A percentile compares a stretch with the other conserved stretches of the same genome.
Evolutionary conservation across 1,284 basidiomycete species (phyloP).

Genomic region (Erythrobasidium hasegawianum): DNA sequence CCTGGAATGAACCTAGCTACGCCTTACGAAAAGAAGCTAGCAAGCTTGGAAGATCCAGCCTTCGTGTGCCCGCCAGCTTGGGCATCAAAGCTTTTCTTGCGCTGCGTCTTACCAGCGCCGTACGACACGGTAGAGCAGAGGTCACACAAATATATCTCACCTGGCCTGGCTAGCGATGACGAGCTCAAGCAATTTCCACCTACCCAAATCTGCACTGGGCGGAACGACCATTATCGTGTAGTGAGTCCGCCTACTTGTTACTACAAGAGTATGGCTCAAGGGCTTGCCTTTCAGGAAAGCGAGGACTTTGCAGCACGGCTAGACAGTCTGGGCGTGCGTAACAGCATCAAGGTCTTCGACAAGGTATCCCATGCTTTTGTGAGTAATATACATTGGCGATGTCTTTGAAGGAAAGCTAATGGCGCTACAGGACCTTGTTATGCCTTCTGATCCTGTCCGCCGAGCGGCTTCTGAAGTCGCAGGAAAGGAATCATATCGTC

Average conservation of each 20-base stretch:
- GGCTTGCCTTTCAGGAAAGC: constrained; percentile 12
- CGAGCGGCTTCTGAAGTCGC: not conserved
- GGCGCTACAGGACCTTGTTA: not conserved
- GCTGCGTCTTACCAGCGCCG: constrained; percentile 21
- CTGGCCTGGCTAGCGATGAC: constrained; percentile 19
- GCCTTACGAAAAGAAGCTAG: constrained; percentile 23
- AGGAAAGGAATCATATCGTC: constrained; percentile 4
- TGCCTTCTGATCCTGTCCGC: too few relatives aligned
- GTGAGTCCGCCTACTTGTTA: not conserved
- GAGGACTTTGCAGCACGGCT: constrained; percentile 17
- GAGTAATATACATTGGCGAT: too few relatives aligned
- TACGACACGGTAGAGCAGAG: constrained; percentile 16
- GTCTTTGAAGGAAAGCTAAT: too few relatives aligned
- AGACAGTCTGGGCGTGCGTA: not conserved
- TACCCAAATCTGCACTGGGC: constrained; percentile 4
- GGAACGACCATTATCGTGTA: constrained; percentile 21
- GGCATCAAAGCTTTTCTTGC: constrained; percentile 26
- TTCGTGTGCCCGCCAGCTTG: constrained; percentile 25
- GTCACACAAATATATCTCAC: constrained; percentile 20
- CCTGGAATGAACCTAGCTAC: constrained; percentile 19
- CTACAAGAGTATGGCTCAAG: not conserved
- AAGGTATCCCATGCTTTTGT: constrained; percentile 23
- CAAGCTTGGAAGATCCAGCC: constrained; percentile 6
- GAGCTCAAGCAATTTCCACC: constrained; percentile 11
- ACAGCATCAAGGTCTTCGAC: constrained; percentile 2